Percentiles rank a stretch among this genome's conserved stretches.
phyloP scores from a whole-genome alignment of 805 yeast species.

The Candida koratica region DNA sequence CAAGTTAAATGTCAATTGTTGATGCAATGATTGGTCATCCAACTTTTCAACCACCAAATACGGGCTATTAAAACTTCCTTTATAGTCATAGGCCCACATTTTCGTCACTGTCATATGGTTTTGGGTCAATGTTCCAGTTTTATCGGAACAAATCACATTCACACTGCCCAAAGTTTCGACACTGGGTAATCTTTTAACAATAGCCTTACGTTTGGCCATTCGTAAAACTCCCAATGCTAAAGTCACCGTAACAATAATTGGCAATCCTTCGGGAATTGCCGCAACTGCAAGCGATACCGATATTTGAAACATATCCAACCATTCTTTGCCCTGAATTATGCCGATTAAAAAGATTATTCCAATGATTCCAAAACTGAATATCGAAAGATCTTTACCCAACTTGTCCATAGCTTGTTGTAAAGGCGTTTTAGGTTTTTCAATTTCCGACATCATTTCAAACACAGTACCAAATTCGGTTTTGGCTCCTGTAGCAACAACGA shows the following conservation, averaged over 20 bases:
- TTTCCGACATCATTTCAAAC: slow-evolving; percentile 90
- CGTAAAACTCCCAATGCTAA: slow-evolving; percentile 92
- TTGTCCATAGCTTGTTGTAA: slow-evolving; percentile 93
- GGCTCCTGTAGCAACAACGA: slow-evolving; percentile 86
- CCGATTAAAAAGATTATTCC: slow-evolving; percentile 92
- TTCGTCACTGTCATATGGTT: slow-evolving; percentile 88
- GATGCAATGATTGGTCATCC: slow-evolving; percentile 36
- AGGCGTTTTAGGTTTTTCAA: slow-evolving; percentile 98
- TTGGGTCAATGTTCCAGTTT: slow-evolving; percentile 79
- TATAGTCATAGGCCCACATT: slow-evolving; percentile 70
- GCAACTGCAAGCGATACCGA: slow-evolving; percentile 98
- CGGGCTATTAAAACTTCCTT: slow-evolving; percentile 35
- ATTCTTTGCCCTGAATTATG: slow-evolving; percentile 82
- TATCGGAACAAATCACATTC: slow-evolving; percentile 88
- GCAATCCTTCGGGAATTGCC: slow-evolving; percentile 98
- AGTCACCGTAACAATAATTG: slow-evolving; percentile 96
- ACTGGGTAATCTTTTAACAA: slow-evolving; percentile 88
- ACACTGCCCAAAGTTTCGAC: slow-evolving; percentile 95
- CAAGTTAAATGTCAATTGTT: slow-evolving; percentile 52
- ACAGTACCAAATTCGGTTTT: slow-evolving; percentile 93
- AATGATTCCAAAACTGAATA: slow-evolving; percentile 80
- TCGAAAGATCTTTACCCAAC: slow-evolving; percentile 84
- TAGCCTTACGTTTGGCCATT: slow-evolving; percentile 94
- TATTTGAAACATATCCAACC: slow-evolving; percentile 98
- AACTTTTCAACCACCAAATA: slow-evolving; percentile 47